Percentiles rank a stretch among this genome's conserved stretches.
phyloP scores from a whole-genome alignment of 116 monocot species.

The Zostera marina region DNA sequence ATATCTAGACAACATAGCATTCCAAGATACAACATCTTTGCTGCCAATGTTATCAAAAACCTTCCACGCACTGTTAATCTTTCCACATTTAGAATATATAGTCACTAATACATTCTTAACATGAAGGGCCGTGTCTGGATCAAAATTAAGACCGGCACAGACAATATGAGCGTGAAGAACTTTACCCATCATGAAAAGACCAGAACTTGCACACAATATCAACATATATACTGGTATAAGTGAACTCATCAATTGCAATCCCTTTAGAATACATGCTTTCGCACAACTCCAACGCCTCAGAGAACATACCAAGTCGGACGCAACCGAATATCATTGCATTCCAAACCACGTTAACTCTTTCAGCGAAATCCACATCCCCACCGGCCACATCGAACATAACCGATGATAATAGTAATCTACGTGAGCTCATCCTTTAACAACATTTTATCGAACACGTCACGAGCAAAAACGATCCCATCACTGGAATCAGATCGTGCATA shows the following conservation, averaged over 20 bases:
- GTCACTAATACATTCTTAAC: constrained; percentile 72
- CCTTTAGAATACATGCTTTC: constrained; percentile 34
- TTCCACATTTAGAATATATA: constrained; percentile 47
- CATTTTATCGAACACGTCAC: constrained; percentile 68
- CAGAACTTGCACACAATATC: constrained; percentile 54
- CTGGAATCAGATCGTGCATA: constrained; percentile 31
- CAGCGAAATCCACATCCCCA: constrained; percentile 6
- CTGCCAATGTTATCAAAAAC: constrained; percentile 44
- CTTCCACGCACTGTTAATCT: constrained; percentile 29
- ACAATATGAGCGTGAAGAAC: constrained; percentile 66
- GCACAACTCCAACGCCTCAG: constrained; percentile 62
- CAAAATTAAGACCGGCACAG: constrained; percentile 26
- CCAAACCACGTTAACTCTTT: constrained; percentile 15
- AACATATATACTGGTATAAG: constrained; percentile 76
- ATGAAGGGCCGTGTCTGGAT: constrained; percentile 39
- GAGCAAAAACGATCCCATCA: constrained; percentile 10
- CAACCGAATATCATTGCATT: constrained; percentile 25
- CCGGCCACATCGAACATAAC: constrained; percentile 18
- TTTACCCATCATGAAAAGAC: constrained; percentile 38
- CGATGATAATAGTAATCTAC: constrained; percentile 83
- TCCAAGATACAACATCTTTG: constrained; percentile 85
- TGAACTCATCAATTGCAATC: constrained; percentile 57
- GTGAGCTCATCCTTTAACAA: constrained; percentile 59
- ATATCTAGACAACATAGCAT: constrained; percentile 69
- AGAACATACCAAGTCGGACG: constrained; percentile 19